These are phyloP conservation scores for Macrotyloma uniflorum DNA, from an alignment of 306 rosid species.

Conservation along the genomic window DNA sequence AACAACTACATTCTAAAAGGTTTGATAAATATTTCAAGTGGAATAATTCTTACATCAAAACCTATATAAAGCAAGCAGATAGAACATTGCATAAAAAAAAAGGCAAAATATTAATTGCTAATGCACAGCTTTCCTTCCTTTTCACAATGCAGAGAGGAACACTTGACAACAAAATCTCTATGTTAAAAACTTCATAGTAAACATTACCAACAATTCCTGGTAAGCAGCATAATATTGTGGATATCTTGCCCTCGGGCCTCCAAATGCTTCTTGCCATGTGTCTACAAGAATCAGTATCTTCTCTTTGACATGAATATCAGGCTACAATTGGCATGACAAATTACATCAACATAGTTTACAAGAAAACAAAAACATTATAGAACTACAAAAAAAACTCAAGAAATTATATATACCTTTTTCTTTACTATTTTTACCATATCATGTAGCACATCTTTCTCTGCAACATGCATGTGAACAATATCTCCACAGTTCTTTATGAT, in stretches of 20 bases:
- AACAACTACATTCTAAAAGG: constrained; percentile 6
- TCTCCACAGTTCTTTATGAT: constrained; percentile 97
- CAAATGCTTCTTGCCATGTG: constrained; percentile 99
- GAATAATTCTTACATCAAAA: background rate
- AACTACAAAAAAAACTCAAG: constrained; percentile 33
- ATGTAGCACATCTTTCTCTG: constrained; percentile 92
- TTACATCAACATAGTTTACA: constrained; percentile 37
- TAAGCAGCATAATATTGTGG: constrained; percentile 96
- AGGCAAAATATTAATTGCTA: constrained; percentile 5
- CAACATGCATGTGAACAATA: constrained; percentile 97
- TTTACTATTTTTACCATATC: constrained; percentile 92
- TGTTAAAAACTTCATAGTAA: background rate
- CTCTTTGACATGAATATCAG: constrained; percentile 84
- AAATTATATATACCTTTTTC: constrained; percentile 75
- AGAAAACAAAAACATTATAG: constrained; percentile 28
- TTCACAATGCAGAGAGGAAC: constrained; percentile 1
- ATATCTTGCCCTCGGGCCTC: constrained; percentile 97
- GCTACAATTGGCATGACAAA: constrained; percentile 66
- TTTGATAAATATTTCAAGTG: background rate
- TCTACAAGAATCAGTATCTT: constrained; percentile 87
- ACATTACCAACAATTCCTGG: constrained; percentile 86
- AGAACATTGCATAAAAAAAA: background rate
- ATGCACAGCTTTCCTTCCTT: background rate
- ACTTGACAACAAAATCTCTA: background rate
- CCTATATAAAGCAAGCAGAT: constrained; percentile 13